Conservation (phyloP, 331 rosid genomes). For the Saraca asoca region DNA sequence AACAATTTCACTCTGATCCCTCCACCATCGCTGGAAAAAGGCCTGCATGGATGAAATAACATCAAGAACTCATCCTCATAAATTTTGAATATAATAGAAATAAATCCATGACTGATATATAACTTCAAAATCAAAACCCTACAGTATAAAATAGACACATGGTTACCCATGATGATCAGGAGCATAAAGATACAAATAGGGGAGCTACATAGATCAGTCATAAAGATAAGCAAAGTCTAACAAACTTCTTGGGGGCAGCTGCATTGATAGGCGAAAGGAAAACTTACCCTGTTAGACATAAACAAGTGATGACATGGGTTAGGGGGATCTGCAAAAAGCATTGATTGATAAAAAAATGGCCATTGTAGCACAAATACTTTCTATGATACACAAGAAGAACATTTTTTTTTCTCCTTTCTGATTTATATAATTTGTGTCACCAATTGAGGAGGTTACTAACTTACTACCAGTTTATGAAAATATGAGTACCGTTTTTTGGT, state of each 20-base stretch:
- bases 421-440: too few species aligned
- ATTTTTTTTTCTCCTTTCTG: too few species aligned
- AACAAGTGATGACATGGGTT: neutral
- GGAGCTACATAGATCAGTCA: neutral
- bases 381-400: too few species aligned
- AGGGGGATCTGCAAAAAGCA: neutral
- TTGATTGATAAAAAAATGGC: neutral
- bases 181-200: neutral
- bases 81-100: neutral
- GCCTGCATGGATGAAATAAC: slow-evolving; percentile 55
- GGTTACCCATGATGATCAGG: neutral
- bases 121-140: neutral
- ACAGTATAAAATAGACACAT: slow-evolving; percentile 3
- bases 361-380: neutral
- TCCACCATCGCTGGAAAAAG: slow-evolving; percentile 92
- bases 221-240: neutral
- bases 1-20: slow-evolving; percentile 70
- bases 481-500: too few species aligned
- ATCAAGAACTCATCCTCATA: neutral
- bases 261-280: neutral
- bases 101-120: neutral
- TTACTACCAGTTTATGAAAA: too few species aligned
- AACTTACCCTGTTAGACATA: neutral
- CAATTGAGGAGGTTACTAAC: too few species aligned
- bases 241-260: neutral